These are phyloP conservation scores for Phycomyces blakesleeanus DNA, from an alignment of 192 early-diverging fungal species.

Conservation along the genomic window DNA sequence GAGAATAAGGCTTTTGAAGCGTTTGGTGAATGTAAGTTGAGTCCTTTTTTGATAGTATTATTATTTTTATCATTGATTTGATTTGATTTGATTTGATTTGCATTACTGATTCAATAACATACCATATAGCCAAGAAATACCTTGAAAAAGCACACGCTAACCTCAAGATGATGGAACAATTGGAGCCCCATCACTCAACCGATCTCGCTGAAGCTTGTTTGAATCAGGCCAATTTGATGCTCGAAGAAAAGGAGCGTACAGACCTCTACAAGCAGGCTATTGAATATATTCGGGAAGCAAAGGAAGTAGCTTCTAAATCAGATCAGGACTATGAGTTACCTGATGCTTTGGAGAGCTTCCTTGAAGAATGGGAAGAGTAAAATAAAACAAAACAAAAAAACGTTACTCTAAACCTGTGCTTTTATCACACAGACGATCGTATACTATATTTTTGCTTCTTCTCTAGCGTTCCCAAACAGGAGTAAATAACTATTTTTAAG, in stretches of 20 bases:
- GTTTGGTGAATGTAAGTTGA: constrained; percentile 6
- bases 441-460: no score
- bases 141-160: constrained; percentile 6
- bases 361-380: constrained; percentile 30
- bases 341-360: constrained; percentile 30
- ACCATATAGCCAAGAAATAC: constrained; percentile 14
- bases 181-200: constrained; percentile 14
- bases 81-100: no score
- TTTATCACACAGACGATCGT: no score
- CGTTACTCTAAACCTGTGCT: no score
- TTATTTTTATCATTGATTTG: no score
- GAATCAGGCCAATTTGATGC: constrained; percentile 30
- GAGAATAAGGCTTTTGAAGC: constrained; percentile 27
- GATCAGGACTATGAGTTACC: constrained; percentile 22
- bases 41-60: no score
- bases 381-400: no score
- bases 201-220: constrained; percentile 31
- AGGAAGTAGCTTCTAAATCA: background rate
- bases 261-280: constrained; percentile 25
- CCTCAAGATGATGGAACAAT: constrained; percentile 1
- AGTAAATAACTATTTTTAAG: no score
- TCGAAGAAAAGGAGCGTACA: constrained; percentile 22
- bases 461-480: no score
- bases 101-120: background rate
- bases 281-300: constrained; percentile 14